Evolutionary conservation across 1,284 basidiomycete genomes (phyloP).

Genomic region (Naganishia sp.): DNA sequence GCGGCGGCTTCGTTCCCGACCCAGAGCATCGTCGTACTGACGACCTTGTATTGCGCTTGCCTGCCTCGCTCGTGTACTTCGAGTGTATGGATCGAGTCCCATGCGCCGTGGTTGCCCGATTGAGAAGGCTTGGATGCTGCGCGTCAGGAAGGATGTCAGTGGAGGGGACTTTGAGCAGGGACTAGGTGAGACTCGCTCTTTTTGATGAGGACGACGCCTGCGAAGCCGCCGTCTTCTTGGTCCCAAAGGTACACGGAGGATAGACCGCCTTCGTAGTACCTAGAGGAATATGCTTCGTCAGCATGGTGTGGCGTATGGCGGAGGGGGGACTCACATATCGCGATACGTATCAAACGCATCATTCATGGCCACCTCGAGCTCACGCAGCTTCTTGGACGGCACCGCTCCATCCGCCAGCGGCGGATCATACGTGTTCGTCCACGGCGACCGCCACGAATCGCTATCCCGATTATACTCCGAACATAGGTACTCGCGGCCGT

Average conservation of each 20-base stretch:
- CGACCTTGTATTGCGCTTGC: slow-evolving; percentile 93
- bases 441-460: slow-evolving; percentile 79
- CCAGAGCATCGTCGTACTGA: slow-evolving; percentile 96
- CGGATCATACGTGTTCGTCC: slow-evolving; percentile 90
- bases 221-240: slow-evolving; percentile 84
- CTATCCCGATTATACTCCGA: slow-evolving; percentile 99
- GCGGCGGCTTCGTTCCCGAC: slow-evolving; percentile 63
- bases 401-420: slow-evolving; percentile 81
- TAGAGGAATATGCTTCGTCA: slow-evolving; percentile 44
- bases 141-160: not conserved
- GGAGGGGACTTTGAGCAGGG: not conserved
- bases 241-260: slow-evolving; percentile 99
- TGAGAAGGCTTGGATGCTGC: slow-evolving; percentile 32
- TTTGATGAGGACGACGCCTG: slow-evolving; percentile 94
- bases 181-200: slow-evolving; percentile 68
- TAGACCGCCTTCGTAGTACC: slow-evolving; percentile 95
- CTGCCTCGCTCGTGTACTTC: slow-evolving; percentile 86
- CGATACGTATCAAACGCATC: slow-evolving; percentile 97
- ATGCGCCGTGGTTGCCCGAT: slow-evolving; percentile 62
- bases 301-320: not conserved
- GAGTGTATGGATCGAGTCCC: slow-evolving; percentile 99
- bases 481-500: slow-evolving; percentile 83
- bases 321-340: slow-evolving; percentile 67
- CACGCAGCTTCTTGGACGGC: slow-evolving; percentile 79
- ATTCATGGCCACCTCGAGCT: slow-evolving; percentile 90